Base-by-base conservation (phyloP, 1,139 yeast genomes). In the Protomyces pachydermus region DNA sequence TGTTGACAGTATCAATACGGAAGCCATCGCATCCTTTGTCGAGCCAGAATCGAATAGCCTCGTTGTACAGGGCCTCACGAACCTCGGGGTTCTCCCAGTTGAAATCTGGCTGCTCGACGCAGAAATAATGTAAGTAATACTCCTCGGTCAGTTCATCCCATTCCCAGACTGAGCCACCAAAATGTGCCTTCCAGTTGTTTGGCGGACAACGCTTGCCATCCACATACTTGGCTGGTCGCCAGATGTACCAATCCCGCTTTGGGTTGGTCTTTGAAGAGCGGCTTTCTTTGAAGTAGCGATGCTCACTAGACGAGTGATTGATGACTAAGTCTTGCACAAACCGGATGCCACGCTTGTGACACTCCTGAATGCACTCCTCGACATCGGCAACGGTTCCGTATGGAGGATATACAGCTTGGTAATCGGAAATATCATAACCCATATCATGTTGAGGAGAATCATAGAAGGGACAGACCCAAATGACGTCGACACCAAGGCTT, bases 401-500 rank as follows among this genome's bases (percentile, higher is more conserved):
- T 67, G 75, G 76, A 3, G 82, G 80, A 71, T 82, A 79, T 46
- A 83, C 78, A 16, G 74, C 77, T 70, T 81, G 78, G 72, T 83
- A 83, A 72, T 83, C 80, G 45, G 81, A 75, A 68, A 83, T 81
- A 70, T 83, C 87, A 71, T 83, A 83, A 1, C 87, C 87, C 86
- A 83, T 83, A 70, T 83, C 87, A 54, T 80, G 81, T 70, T 81
- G 83, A 3, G 87, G 87, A 1, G 85, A 81, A n/a, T 39, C 61
- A 45, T 48, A 56, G 50, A 56, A 56, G 3, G 61, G 61, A 35
- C 82, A 80, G 66, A 83, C 74, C 87, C 87, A 83, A 51, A 83
- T 74, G 39, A 81, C 77, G 67, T 82, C 84, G 23, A 77, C 77
- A 1, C 86, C 86, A 55, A 83, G 75, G 23, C 74, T 74, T 70